Evolutionary conservation across 2,329 filamentous ascomycete species (phyloP), one percentile per base, ranked within the genome.

Genomic region (Penicillium oxalicum): DNA sequence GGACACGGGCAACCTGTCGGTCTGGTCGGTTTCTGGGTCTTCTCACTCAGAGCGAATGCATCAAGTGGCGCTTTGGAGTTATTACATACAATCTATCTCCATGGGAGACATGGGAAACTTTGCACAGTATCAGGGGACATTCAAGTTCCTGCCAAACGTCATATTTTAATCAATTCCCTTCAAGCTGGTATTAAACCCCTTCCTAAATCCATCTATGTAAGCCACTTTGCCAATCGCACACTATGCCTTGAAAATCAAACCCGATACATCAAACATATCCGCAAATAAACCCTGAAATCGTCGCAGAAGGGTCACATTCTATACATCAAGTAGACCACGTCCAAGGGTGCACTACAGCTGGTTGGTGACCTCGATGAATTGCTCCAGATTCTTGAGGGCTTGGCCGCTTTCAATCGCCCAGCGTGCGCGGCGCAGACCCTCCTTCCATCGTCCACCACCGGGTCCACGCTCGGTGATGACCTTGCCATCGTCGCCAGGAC

Each of bases 361-460:
- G 62, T 91, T 90, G 8, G 88, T 95, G 32, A 88, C 82, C 51
- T 91, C 81, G 34, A 95, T 90, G 72, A 96, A 97, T 24, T 77
- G 77, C 49, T 83, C 77, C 83, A 93, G 91, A 71, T 90, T 84
- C 65, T 77, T 84, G 77, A 88, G 83, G n/a, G 91, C 88, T 66
- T 84, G 83, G 40, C 91, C 90, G 67, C 88, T 95, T 70, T 84
- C 81, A 41, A 98, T 80, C 9, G 89, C 89, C 87, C 88, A 94
- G 60, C 86, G 82, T 12, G 93, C 93, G 65, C 89, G 80, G 60
- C 91, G 77, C 11, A 96, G 81, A 45, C 91, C 93, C 66, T 96
- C 91, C 74, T 95, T 98, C 93, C 93, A 98, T 62, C 91, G 80
- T 49, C 88, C 82, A 11, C 88, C 88, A 9, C 86, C 91, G 4